These are phyloP conservation scores for Glycine latifolia DNA, from an alignment of 306 rosid species.

Conservation along the genomic window DNA sequence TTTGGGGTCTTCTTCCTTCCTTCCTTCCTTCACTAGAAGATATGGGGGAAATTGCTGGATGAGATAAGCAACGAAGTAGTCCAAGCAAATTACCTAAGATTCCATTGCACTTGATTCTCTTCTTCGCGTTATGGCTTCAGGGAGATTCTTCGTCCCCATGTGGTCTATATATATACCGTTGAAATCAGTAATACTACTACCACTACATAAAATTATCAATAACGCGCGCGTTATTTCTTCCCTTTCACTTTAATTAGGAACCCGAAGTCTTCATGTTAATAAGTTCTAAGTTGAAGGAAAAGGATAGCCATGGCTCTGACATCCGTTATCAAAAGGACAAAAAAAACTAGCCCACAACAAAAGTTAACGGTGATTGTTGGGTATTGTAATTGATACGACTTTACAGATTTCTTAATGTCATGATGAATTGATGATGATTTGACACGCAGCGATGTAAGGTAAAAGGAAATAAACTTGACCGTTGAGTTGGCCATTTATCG, in stretches of 20 bases:
- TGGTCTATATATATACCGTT: not conserved
- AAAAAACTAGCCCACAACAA: not conserved
- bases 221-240: not conserved
- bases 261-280: not conserved
- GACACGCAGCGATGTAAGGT: not conserved
- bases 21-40: constrained; percentile 15
- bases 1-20: constrained; percentile 32
- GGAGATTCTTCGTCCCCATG: constrained; percentile 23
- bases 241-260: not conserved
- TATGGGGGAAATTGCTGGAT: not conserved
- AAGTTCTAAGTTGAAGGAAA: not conserved
- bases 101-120: constrained; percentile 36
- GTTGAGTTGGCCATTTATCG: not conserved
- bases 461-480: not conserved
- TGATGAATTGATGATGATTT: not conserved
- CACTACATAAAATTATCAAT: not conserved
- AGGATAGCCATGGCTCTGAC: not conserved
- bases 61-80: constrained; percentile 28
- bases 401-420: not conserved
- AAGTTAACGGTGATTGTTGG: constrained; percentile 7
- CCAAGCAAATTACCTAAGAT: constrained; percentile 25
- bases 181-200: not conserved
- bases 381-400: not conserved
- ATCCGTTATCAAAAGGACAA: not conserved
- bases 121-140: not conserved